Percentiles rank a stretch among this genome's conserved stretches.
Conservation (phyloP, 2,329 filamentous ascomycete genomes). For the Alternaria gaisen region DNA sequence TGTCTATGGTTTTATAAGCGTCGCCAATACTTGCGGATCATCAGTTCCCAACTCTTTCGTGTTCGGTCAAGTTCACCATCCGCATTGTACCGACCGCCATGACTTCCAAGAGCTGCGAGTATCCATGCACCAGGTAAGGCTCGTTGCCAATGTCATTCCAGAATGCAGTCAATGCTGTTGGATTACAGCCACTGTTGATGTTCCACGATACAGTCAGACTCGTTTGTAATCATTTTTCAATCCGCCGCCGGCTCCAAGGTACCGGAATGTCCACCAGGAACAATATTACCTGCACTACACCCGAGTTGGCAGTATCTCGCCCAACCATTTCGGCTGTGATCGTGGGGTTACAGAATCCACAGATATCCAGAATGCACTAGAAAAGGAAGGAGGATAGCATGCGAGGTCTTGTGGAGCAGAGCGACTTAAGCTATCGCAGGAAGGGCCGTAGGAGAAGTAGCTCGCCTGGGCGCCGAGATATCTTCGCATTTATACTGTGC, state of each 20-base stretch:
- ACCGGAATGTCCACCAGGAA: slow-evolving; percentile 2
- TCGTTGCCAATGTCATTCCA: slow-evolving; percentile 9
- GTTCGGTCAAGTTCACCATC: not conserved
- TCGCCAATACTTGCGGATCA: not conserved
- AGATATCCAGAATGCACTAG: slow-evolving; percentile 5
- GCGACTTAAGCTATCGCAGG: slow-evolving; percentile 8
- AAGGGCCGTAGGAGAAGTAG: slow-evolving; percentile 11
- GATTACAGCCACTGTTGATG: not conserved
- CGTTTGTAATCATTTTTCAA: slow-evolving; percentile 21
- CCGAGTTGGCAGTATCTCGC: slow-evolving; percentile 3
- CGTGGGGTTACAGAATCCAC: slow-evolving; percentile 10
- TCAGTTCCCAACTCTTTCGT: not conserved
- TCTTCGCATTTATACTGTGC: slow-evolving; percentile 17
- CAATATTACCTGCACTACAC: not conserved
- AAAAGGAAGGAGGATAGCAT: slow-evolving; percentile 17
- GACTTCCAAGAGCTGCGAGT: slow-evolving; percentile 27
- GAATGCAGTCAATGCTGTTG: slow-evolving; percentile 4
- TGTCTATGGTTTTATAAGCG: slow-evolving; percentile 1
- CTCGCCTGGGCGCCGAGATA: slow-evolving; percentile 36
- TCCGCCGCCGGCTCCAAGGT: slow-evolving; percentile 20
- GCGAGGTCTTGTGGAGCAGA: not conserved
- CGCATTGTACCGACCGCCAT: slow-evolving; percentile 19
- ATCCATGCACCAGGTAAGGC: slow-evolving; percentile 15
- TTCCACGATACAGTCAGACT: slow-evolving; percentile 12
- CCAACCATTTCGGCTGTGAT: not conserved